A percentile compares a stretch with the other conserved stretches of the same genome.
These are phyloP conservation scores for Fagopyrum homotropicum DNA, from an alignment of 148 eudicot genomes.

Conservation along the genomic window DNA sequence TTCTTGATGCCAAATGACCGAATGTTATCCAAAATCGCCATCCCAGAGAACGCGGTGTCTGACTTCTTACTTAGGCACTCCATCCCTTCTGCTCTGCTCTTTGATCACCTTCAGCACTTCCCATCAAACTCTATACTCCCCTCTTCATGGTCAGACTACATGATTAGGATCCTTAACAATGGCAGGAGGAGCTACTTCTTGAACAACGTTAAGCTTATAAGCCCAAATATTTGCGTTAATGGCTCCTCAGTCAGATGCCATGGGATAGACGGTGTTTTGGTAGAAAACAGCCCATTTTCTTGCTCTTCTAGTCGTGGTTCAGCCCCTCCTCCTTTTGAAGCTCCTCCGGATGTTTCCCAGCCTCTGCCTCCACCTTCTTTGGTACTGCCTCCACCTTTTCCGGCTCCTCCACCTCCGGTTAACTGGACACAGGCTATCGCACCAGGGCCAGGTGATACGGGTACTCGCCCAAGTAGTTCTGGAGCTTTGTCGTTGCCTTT, in stretches of 20 bases:
- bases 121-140: conserved; percentile 61
- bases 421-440: background rate
- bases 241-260: conserved; percentile 55
- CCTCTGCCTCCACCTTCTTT: background rate
- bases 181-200: conserved; percentile 49
- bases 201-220: conserved; percentile 38
- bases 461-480: background rate
- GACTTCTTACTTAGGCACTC: conserved; percentile 58
- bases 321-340: background rate
- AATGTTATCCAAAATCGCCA: conserved; percentile 33
- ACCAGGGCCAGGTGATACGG: background rate
- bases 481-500: background rate
- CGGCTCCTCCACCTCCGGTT: background rate
- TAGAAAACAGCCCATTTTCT: conserved; percentile 9
- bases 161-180: conserved; percentile 38
- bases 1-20: conserved; percentile 73
- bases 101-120: conserved; percentile 40
- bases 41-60: conserved; percentile 28
- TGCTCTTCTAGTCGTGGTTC: conserved; percentile 11
- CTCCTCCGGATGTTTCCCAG: background rate
- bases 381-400: background rate
- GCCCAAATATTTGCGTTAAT: conserved; percentile 53
- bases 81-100: conserved; percentile 55
- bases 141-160: conserved; percentile 28
- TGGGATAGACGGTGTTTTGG: conserved; percentile 59